Base-by-base conservation (phyloP, 305 asterid species). In the Rubia peregrina region DNA sequence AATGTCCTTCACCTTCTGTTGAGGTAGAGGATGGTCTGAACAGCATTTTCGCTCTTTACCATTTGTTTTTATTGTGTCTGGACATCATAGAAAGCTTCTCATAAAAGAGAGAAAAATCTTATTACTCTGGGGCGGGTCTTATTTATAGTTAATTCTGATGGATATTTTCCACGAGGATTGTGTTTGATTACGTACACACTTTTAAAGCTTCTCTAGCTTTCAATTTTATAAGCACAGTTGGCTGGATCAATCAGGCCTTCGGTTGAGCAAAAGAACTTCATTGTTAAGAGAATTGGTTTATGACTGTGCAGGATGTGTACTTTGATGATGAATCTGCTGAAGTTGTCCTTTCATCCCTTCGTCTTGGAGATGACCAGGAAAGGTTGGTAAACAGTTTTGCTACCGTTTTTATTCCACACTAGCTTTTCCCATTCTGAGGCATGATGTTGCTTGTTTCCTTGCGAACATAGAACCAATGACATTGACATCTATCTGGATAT, bases 281-380 rank as follows among this genome's bases (percentile, higher is more conserved):
- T 40, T 67, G 53, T 46, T 62, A 6, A 74, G 22, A 19, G 63
- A 10, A 55, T 14, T 36, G 71, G 63, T 57, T 68, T 19, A 11
- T 14, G 19, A 36, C 76, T 51, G n/a, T 56, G 69, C 79, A 87
- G 92, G 92, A 87, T 69, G 87, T 72, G 73, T 86, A 86, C 76
- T 83, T 86, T 71, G 91, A 86, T 69, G 87, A 87, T 77, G 90
- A 80, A 73, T 83, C 85, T 70, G 88, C 92, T 75, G 89, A 85
- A 85, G 88, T 76, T 42, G 85, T 87, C 68, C 80, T 83, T 68
- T 81, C 92, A 70, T 85, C 92, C 65, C 90, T 85, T 65, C 82
- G 85, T 43, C 75, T 85, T 43, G 88, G 88, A 38, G 85, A 85
- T 65, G 85, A 79, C 70, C 85, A 85, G 72, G 86, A 85, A 74